Evolutionary conservation across 441 rosid genomes (phyloP), one percentile per base, ranked within the genome.

Genomic region (Metrosideros polymorpha): DNA sequence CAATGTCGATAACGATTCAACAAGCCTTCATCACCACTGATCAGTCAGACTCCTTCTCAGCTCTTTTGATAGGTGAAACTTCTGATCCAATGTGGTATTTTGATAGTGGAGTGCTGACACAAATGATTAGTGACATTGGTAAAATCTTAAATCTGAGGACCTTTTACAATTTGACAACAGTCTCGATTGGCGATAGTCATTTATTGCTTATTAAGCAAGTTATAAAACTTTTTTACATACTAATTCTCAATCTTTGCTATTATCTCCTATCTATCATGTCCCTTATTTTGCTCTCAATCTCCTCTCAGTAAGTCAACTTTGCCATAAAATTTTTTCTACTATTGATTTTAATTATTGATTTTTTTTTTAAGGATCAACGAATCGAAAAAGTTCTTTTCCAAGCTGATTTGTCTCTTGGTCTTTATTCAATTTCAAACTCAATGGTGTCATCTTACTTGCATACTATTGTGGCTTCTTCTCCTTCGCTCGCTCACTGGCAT

Each of bases 81-180:
- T 61, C 22, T 30, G 0, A 30, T 61, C 19, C 9, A 59, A 29
- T 29, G 8, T 3, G 5, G 39, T 29, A 29, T 29, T 15, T 61
- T 61, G 0, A 29, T 1, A 15, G 22, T 0, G 0, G 2, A 29
- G 18, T 0, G 9, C 7, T 2, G 6, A 0, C 39, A 59, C 71
- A 59, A 9, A 59, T 59, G 35, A 29, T 17, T 59, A 59, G 66
- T 27, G 61, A 57, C n/a, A 57, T 57, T 57, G 66, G 9, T 57
- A n/a, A 57, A 57, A 57, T 29, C 22, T 9, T 32, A 59, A 29
- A n/a, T n/a, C 17, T 9, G 13, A n/a, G 35, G n/a, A 9, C 32
- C 9, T n/a, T 57, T 57, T n/a, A 57, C 3, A 18, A n/a, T n/a
- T n/a, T 2, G 66, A n/a, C 4, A n/a, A n/a, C n/a, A 57, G 7